Evolutionary conservation across 306 rosid genomes (phyloP).

Genomic region (Cyclanthera cordifolia): DNA sequence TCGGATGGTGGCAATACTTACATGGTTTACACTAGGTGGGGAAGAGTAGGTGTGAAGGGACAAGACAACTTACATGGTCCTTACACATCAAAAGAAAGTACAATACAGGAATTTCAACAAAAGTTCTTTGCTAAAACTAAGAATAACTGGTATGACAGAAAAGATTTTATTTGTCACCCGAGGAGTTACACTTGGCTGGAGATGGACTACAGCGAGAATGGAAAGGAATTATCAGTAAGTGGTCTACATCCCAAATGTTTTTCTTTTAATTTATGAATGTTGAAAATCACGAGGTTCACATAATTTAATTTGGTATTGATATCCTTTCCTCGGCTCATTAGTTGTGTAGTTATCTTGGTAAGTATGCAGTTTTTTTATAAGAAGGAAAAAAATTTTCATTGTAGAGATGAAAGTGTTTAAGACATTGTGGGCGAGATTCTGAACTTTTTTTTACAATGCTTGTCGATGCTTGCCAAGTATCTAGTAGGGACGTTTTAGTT

Average conservation of each 20-base stretch:
- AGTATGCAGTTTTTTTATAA: too few species aligned
- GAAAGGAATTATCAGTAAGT: conserved; percentile 51
- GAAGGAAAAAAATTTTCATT: too few species aligned
- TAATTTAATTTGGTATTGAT: background rate
- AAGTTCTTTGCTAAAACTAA: conserved; percentile 67
- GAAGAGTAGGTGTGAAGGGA: conserved; percentile 88
- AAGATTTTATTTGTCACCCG: conserved; percentile 39
- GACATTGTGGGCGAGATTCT: too few species aligned
- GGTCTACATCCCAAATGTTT: conserved; percentile 14
- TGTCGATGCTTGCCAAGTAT: too few species aligned
- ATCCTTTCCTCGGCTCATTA: background rate
- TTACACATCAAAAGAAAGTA: conserved; percentile 34
- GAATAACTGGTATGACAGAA: conserved; percentile 62
- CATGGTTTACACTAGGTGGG: conserved; percentile 88
- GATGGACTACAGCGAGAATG: conserved; percentile 69
- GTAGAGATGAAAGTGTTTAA: too few species aligned
- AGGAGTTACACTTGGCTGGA: conserved; percentile 71
- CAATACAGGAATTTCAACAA: conserved; percentile 49
- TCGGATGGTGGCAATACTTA: conserved; percentile 57
- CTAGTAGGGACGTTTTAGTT: background rate
- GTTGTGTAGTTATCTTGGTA: background rate
- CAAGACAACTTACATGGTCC: conserved; percentile 67
- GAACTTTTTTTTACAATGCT: too few species aligned
- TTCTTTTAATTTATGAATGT: conserved; percentile 7
- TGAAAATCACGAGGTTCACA: background rate